Evolutionary conservation across 495 filamentous ascomycete genomes (phyloP).

Genomic region (Cairneyella variabilis): DNA sequence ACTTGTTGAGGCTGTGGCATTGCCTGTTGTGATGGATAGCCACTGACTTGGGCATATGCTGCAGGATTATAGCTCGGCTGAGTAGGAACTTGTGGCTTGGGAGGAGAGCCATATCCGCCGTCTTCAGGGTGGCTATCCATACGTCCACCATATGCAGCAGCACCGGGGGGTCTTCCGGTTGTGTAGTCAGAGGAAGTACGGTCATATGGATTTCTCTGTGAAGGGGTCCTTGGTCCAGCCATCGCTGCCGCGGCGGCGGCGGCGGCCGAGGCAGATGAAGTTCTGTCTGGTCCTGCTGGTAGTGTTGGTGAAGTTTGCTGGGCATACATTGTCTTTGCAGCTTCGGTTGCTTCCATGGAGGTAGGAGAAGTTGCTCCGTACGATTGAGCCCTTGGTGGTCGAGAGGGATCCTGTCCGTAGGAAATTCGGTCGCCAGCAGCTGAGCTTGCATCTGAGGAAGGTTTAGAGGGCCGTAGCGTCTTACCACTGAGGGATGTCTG

Average conservation of each 20-base stretch:
- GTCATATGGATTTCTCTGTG: slow-evolving; percentile 33
- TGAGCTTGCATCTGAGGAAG: slow-evolving; percentile 32
- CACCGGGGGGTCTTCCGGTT: slow-evolving; percentile 35
- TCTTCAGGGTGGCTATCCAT: slow-evolving; percentile 28
- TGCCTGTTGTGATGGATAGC: slow-evolving; percentile 35
- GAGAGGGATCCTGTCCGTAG: slow-evolving; percentile 36
- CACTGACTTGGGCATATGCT: slow-evolving; percentile 61
- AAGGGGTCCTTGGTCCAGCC: slow-evolving; percentile 35
- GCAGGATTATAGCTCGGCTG: slow-evolving; percentile 70
- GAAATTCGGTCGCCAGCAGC: slow-evolving; percentile 38
- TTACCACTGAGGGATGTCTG: slow-evolving; percentile 53
- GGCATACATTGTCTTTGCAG: slow-evolving; percentile 42
- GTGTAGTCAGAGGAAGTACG: slow-evolving; percentile 40
- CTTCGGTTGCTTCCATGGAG: slow-evolving; percentile 36
- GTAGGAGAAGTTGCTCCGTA: slow-evolving; percentile 33
- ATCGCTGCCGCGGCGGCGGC: slow-evolving; percentile 44
- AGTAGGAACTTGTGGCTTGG: slow-evolving; percentile 41
- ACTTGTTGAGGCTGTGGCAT: slow-evolving; percentile 26
- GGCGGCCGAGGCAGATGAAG: slow-evolving; percentile 42
- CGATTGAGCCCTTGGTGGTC: slow-evolving; percentile 33
- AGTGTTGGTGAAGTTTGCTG: slow-evolving; percentile 33
- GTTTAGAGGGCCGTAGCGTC: slow-evolving; percentile 57
- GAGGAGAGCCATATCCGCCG: slow-evolving; percentile 43
- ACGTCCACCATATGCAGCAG: slow-evolving; percentile 8
- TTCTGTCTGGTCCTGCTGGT: slow-evolving; percentile 37